Evolutionary conservation across 106 monocot genomes (phyloP).

Genomic region (Dendrobium officinale): DNA sequence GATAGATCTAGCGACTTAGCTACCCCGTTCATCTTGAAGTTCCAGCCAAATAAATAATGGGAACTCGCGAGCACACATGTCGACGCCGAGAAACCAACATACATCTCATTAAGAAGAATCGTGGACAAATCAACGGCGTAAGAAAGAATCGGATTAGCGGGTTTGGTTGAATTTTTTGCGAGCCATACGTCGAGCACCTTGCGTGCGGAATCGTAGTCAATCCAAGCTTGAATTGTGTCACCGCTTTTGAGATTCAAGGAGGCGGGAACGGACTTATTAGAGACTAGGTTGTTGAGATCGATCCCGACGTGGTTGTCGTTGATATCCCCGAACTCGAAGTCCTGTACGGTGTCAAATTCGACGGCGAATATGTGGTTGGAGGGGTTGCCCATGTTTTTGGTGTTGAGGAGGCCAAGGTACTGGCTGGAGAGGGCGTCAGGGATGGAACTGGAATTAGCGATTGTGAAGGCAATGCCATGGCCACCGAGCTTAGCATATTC

Average conservation of each 20-base stretch:
- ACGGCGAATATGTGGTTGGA: conserved; percentile 18
- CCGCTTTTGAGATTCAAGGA: conserved; percentile 7
- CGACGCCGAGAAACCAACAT: conserved; percentile 12
- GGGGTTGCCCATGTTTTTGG: conserved; percentile 8
- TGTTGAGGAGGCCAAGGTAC: conserved; percentile 13
- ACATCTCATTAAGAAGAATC: conserved; percentile 1
- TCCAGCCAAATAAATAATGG: conserved; percentile 10
- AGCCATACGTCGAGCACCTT: conserved; percentile 10
- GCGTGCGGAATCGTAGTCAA: not conserved
- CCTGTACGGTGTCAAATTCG: conserved; percentile 14
- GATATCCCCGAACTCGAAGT: conserved; percentile 10
- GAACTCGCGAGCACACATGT: conserved; percentile 4
- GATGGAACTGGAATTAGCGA: conserved; percentile 4
- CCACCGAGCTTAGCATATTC: conserved; percentile 10
- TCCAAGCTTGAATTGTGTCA: conserved; percentile 9
- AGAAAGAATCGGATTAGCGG: conserved; percentile 2
- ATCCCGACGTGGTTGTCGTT: conserved; percentile 13
- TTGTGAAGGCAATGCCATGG: conserved; percentile 13
- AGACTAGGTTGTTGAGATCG: conserved; percentile 9
- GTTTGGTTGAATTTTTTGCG: not conserved
- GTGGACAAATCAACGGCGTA: conserved; percentile 1
- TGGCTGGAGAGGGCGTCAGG: conserved; percentile 11
- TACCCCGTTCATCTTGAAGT: conserved; percentile 16
- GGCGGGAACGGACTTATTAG: conserved; percentile 10
- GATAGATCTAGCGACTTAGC: conserved; percentile 16